Base-by-base conservation (phyloP, 306 rosid species). In the Glycyrrhiza uralensis region DNA sequence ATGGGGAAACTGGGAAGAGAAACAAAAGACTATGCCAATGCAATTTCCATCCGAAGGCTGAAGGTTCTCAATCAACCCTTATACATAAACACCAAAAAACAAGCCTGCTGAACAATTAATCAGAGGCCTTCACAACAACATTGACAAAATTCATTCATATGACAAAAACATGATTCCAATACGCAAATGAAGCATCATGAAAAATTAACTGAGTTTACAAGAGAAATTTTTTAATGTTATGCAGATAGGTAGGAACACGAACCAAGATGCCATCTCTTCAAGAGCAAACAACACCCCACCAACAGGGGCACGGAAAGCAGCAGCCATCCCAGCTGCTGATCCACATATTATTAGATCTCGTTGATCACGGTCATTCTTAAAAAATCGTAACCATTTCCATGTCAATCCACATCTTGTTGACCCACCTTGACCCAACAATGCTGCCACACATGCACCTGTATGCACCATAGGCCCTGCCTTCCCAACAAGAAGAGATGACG, bases 381-480 rank as follows among this genome's bases (percentile, higher is more conserved):
- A 92, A 75, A 66, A 83, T 0, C 78, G 75, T n/a, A 91, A 83
- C 97, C 96, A 94, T 75, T 73, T 88, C 91, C 99, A 94, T 3
- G 88, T 86, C 72, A 91, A 71, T 24, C 91, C 79, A 32, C 83
- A 85, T 81, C 82, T 82, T 75, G 81, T 86, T 13, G 96, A 91
- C 41, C 99, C 96, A 57, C 96, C 97, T 82, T 85, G 97, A 42
- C 96, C 86, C 47, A 95, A 73, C 82, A 95, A 74, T 18, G 97
- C 80, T 12, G 96, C 99, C 66, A 95, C 77, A 64, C 96, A 91
- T 13, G 99, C 97, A 36, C 97, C 97, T n/a, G 92, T 91, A 50
- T 94, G 97, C 69, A 94, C 89, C 99, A 94, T 87, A 8, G 99
- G 99, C 69, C 99, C 99, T 35, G 99, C 97, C 81, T 91, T 94